Evolutionary conservation across 129 eudicot species (phyloP).

Genomic region (Ambrosia artemisiifolia): DNA sequence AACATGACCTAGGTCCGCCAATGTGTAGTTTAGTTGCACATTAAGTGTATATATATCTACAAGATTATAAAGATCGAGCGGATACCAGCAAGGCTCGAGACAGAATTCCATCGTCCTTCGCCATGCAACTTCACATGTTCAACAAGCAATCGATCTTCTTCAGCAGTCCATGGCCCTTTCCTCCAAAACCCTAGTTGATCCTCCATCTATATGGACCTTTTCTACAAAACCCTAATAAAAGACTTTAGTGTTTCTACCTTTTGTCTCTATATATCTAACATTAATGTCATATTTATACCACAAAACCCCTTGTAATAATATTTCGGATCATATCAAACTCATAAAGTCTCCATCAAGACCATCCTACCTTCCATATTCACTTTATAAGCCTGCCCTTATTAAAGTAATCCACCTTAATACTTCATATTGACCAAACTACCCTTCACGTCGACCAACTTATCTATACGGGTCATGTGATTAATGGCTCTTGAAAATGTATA

Average conservation of each 20-base stretch:
- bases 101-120: conserved; percentile 96
- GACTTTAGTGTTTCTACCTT: conserved; percentile 15
- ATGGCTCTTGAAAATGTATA: background rate
- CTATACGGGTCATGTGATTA: background rate
- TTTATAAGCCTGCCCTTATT: conserved; percentile 15
- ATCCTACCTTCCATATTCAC: conserved; percentile 19
- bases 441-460: background rate
- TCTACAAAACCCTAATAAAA: conserved; percentile 47
- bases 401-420: conserved; percentile 16
- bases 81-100: conserved; percentile 69
- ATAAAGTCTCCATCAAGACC: conserved; percentile 33
- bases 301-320: conserved; percentile 9
- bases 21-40: background rate
- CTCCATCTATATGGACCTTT: conserved; percentile 56
- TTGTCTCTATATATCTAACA: conserved; percentile 48
- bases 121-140: conserved; percentile 83
- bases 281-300: conserved; percentile 62
- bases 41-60: background rate
- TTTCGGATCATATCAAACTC: conserved; percentile 21
- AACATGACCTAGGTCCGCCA: too few species aligned
- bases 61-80: background rate
- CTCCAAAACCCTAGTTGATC: conserved; percentile 54
- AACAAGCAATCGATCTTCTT: conserved; percentile 75
- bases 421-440: conserved; percentile 29
- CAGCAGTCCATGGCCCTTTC: conserved; percentile 94